Conservation (phyloP, 78 protist species). For the Dictyostelium intermedium region DNA sequence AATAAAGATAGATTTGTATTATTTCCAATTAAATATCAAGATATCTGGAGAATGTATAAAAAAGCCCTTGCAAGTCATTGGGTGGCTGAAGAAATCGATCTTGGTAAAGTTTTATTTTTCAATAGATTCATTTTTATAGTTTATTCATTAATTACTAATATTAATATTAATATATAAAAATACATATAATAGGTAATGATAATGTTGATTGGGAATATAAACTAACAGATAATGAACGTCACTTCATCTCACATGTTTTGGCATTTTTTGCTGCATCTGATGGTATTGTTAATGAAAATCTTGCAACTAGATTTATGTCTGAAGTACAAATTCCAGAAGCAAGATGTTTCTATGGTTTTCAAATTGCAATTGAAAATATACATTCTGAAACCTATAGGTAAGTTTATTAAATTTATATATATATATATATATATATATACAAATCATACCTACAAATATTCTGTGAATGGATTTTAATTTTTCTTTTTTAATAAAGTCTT, state of each 20-base stretch:
- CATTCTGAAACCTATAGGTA: slow-evolving; percentile 96
- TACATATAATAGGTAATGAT: slow-evolving; percentile 46
- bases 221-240: slow-evolving; percentile 93
- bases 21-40: slow-evolving; percentile 93
- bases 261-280: slow-evolving; percentile 99
- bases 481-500: slow-evolving; percentile 39
- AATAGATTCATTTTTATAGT: too few relatives aligned
- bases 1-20: slow-evolving; percentile 93
- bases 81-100: slow-evolving; percentile 98
- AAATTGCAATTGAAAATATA: slow-evolving; percentile 97
- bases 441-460: too few relatives aligned
- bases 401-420: background rate
- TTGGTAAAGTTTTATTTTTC: background rate
- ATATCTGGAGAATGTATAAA: slow-evolving; percentile 96
- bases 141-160: too few relatives aligned
- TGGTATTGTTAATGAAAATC: slow-evolving; percentile 99
- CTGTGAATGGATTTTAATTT: background rate
- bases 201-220: slow-evolving; percentile 87
- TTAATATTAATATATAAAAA: too few relatives aligned
- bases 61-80: slow-evolving; percentile 96
- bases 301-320: slow-evolving; percentile 91
- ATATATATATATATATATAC: too few relatives aligned
- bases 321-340: slow-evolving; percentile 99
- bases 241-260: slow-evolving; percentile 94
- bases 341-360: slow-evolving; percentile 99